These are phyloP conservation scores for Pezicula radicicola DNA, from an alignment of 2,329 filamentous ascomycete species.

Conservation along the genomic window DNA sequence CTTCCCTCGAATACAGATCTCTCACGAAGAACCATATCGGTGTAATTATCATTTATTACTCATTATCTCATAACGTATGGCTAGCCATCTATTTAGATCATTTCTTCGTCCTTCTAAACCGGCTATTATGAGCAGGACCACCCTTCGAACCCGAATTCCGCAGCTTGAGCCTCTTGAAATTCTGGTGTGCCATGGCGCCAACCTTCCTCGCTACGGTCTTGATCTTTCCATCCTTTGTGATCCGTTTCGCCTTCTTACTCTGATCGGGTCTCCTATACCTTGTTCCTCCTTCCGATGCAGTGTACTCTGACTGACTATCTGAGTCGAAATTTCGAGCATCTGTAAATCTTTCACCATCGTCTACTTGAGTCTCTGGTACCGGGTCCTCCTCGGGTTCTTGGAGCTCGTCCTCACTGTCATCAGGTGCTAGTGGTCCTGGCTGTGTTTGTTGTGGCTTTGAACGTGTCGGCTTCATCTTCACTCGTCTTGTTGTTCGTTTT, in stretches of 20 bases:
- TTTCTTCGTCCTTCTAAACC: conserved; percentile 50
- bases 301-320: conserved; percentile 27
- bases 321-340: conserved; percentile 28
- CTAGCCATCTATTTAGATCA: neutral
- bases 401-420: conserved; percentile 29
- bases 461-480: conserved; percentile 58
- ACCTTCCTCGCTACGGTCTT: conserved; percentile 57
- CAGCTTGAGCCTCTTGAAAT: conserved; percentile 65
- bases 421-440: conserved; percentile 26
- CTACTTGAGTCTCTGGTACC: conserved; percentile 21
- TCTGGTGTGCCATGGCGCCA: conserved; percentile 60
- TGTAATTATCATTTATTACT: neutral
- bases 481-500: conserved; percentile 71
- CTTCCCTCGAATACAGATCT: too few relatives aligned
- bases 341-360: conserved; percentile 8
- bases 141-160: conserved; percentile 61
- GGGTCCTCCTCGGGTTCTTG: conserved; percentile 15
- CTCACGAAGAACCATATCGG: too few relatives aligned
- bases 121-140: conserved; percentile 52
- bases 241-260: conserved; percentile 21
- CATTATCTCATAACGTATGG: neutral
- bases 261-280: conserved; percentile 27
- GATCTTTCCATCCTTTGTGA: conserved; percentile 35
- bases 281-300: conserved; percentile 31
- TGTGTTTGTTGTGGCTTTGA: conserved; percentile 41